Evolutionary conservation across 345 rosid species (phyloP).

Genomic region (Gossypium turneri): DNA sequence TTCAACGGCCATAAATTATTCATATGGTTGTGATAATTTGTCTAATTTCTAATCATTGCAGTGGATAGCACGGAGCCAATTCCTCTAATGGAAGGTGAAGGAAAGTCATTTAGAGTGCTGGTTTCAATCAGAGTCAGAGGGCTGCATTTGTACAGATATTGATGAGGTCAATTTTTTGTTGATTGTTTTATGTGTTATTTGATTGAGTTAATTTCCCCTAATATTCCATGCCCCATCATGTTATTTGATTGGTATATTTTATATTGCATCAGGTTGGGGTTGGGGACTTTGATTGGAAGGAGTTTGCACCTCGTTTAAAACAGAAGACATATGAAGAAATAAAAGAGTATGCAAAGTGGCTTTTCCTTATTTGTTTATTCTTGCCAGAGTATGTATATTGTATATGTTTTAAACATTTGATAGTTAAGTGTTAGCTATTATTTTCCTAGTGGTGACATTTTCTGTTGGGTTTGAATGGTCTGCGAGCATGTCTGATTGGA

Average conservation of each 20-base stretch:
- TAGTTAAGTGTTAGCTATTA: neutral
- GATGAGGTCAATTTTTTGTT: slow-evolving; percentile 59
- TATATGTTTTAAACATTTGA: slow-evolving; percentile 6
- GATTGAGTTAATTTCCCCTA: slow-evolving; percentile 1
- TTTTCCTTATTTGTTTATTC: slow-evolving; percentile 19
- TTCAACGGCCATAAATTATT: neutral
- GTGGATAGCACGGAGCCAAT: slow-evolving; percentile 66
- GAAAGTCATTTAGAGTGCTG: slow-evolving; percentile 85
- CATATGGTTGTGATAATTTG: neutral
- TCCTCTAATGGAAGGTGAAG: slow-evolving; percentile 99
- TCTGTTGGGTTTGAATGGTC: neutral
- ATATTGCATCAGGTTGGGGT: slow-evolving; percentile 64
- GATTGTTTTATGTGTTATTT: slow-evolving; percentile 5
- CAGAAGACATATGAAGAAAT: slow-evolving; percentile 93
- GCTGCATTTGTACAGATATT: slow-evolving; percentile 86
- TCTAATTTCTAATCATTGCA: slow-evolving; percentile 27
- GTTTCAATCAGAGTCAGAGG: slow-evolving; percentile 93
- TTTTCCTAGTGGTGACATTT: slow-evolving; percentile 3
- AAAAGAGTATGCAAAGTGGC: slow-evolving; percentile 45
- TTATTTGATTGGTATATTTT: slow-evolving; percentile 9
- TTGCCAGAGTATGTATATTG: neutral
- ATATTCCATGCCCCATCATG: slow-evolving; percentile 6
- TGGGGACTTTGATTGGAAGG: slow-evolving; percentile 89
- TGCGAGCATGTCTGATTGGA: neutral
- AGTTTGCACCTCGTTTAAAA: slow-evolving; percentile 79